phyloP scores from a whole-genome alignment of 768 basidiomycete species.

The Amanita inopinata region DNA sequence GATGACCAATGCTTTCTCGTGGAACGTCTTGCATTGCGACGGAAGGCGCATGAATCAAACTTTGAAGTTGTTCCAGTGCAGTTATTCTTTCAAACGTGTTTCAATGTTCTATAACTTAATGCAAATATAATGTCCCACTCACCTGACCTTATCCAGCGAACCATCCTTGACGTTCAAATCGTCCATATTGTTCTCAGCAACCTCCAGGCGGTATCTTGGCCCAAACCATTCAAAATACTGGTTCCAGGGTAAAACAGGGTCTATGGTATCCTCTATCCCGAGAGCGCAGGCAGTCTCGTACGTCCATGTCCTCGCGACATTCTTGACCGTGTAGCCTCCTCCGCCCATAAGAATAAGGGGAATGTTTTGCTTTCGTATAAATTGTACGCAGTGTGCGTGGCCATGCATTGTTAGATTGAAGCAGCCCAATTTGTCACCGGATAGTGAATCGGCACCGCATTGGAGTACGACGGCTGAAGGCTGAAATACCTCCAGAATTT shows the following conservation, averaged over 20 bases:
- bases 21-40: conserved; percentile 83
- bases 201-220: conserved; percentile 87
- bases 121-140: too few species aligned
- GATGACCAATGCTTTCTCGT: conserved; percentile 50
- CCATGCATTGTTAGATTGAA: conserved; percentile 96
- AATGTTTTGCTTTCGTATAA: conserved; percentile 70
- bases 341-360: conserved; percentile 91
- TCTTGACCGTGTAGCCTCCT: conserved; percentile 95
- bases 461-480: conserved; percentile 88
- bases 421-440: conserved; percentile 91
- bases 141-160: conserved; percentile 75
- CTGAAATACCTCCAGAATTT: conserved; percentile 78
- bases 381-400: conserved; percentile 86
- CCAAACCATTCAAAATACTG: conserved; percentile 98
- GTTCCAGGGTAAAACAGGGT: conserved; percentile 75
- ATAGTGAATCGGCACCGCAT: conserved; percentile 92
- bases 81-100: conserved; percentile 17
- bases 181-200: conserved; percentile 89
- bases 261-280: conserved; percentile 72
- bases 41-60: conserved; percentile 60
- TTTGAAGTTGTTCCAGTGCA: conserved; percentile 35
- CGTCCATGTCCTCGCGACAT: conserved; percentile 91
- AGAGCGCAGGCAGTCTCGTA: conserved; percentile 95
- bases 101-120: too few species aligned
- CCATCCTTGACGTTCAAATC: conserved; percentile 79